phyloP scores from a whole-genome alignment of 2,329 filamentous ascomycete species.

The Ascochyta rabiei region DNA sequence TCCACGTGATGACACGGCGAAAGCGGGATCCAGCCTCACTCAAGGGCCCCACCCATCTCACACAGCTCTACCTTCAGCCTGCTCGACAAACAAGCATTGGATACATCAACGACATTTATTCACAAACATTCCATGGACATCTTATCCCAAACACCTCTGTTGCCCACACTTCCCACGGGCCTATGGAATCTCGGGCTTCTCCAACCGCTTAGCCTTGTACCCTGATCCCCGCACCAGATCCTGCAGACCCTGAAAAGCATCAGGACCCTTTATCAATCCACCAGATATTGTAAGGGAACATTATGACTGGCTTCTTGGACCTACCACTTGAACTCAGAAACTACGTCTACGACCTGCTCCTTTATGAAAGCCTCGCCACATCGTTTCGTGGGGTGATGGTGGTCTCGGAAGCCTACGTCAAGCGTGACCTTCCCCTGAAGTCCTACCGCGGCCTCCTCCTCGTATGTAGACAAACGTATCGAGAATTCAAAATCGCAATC shows the following conservation, averaged over 20 bases:
- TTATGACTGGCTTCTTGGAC: slow-evolving; percentile 40
- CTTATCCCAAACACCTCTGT: slow-evolving; percentile 3
- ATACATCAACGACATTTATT: not conserved
- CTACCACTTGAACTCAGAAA: slow-evolving; percentile 38
- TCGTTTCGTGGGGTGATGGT: slow-evolving; percentile 39
- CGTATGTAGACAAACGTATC: slow-evolving; percentile 30
- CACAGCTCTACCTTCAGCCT: slow-evolving; percentile 14
- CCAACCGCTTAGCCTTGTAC: slow-evolving; percentile 9
- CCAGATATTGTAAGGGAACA: slow-evolving; percentile 9
- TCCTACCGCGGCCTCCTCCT: slow-evolving; percentile 36
- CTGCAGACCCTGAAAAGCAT: slow-evolving; percentile 19
- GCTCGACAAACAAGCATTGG: slow-evolving; percentile 3
- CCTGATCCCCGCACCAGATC: slow-evolving; percentile 18
- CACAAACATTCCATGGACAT: slow-evolving; percentile 15
- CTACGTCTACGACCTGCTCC: slow-evolving; percentile 36
- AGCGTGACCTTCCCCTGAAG: slow-evolving; percentile 35
- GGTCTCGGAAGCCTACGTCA: slow-evolving; percentile 36
- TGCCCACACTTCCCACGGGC: slow-evolving; percentile 14
- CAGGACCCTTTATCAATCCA: slow-evolving; percentile 15
- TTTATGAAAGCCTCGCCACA: slow-evolving; percentile 28
- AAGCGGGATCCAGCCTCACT: slow-evolving; percentile 16
- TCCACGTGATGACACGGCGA: slow-evolving; percentile 13
- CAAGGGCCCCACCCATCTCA: slow-evolving; percentile 16
- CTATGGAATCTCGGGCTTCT: slow-evolving; percentile 4
- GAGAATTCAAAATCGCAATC: slow-evolving; percentile 37